Base-by-base conservation (phyloP, 164 flowering plant species). In the Magnolia officinalis region DNA sequence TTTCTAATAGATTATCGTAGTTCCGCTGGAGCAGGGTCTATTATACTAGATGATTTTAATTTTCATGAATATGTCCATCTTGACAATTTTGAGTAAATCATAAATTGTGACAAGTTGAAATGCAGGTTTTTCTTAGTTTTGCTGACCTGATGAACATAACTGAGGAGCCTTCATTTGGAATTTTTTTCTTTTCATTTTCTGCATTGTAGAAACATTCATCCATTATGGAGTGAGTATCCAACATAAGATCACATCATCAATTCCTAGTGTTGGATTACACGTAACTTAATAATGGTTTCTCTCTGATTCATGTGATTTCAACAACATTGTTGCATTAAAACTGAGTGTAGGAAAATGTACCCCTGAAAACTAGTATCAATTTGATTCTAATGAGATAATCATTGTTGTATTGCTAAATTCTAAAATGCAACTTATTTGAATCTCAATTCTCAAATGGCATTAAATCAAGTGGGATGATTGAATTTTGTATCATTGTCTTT, bases 301-400 rank as follows among this genome's bases (percentile, higher is more conserved):
- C 24, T 2, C 65, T 70, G 13, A 58, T 23, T 61, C 65, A 8
- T 61, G 23, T 4, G 86, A 87, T 8, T 83, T 92, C 45, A 85
- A 88, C 74, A 91, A 88, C 68, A 73, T 88, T 75, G 83, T 90
- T 76, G 82, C 91, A 1, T 59, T 89, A 69, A 97, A 95, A 80
- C 92, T 95, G 79, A 98, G 98, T 50, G 91, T 96, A 83, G 98
- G 98, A 76, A 95, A 98, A 80, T 97, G 98, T 93, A 80, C 7
- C 74, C 61, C 55, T 68, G 10, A n/a, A 2, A n/a, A 10, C 31
- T 2, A 20, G 49, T n/a, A 1, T 18, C 24, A 18, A 69, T 20
- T 55, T 26, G 16, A 52, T 70, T 18, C 7, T 23, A 18, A 7
- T 49, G 11, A 6, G 18, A 29, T 29, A 68, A 13, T 26, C 11